A percentile compares a stretch with the other conserved stretches of the same genome.
These are phyloP conservation scores for Cutaneotrichosporon daszewskae DNA, from an alignment of 1,284 basidiomycete genomes.

Conservation along the genomic window DNA sequence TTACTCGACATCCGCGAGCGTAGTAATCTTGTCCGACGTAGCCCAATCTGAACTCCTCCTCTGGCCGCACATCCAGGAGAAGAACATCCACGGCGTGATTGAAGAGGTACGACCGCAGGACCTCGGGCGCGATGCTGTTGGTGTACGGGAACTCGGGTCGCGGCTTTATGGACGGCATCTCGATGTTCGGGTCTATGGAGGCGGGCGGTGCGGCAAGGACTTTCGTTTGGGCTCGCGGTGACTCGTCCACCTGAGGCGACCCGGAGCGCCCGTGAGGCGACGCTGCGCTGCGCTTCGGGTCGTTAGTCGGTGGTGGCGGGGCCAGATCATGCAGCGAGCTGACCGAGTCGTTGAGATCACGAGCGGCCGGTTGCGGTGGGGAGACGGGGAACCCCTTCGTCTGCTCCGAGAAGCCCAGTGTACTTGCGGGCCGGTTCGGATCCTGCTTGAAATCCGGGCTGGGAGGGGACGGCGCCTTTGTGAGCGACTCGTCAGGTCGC, in stretches of 20 bases:
- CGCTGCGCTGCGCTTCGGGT: not conserved
- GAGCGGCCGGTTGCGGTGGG: no score
- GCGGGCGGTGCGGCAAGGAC: no score
- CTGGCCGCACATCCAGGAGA: constrained; percentile 72
- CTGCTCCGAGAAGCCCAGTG: constrained; percentile 12
- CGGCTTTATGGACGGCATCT: no score
- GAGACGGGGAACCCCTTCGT: not conserved
- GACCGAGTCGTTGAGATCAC: no score
- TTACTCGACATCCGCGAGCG: constrained; percentile 44
- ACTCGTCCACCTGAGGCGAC: no score
- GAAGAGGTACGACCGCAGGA: constrained; percentile 58
- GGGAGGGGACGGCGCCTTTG: constrained; percentile 16
- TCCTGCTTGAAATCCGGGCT: constrained; percentile 19
- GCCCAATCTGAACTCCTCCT: constrained; percentile 68
- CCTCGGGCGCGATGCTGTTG: constrained; percentile 58
- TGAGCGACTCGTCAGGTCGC: not conserved
- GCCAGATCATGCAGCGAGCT: no score
- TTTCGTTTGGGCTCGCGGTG: no score
- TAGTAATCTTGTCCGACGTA: constrained; percentile 59
- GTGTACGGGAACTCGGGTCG: constrained; percentile 54
- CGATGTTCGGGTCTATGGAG: no score
- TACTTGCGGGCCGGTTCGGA: constrained; percentile 25
- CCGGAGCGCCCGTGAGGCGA: no score
- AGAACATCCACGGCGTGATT: constrained; percentile 60
- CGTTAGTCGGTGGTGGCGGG: no score